Evolutionary conservation across 441 rosid genomes (phyloP).

Genomic region (Jatropha multifida): DNA sequence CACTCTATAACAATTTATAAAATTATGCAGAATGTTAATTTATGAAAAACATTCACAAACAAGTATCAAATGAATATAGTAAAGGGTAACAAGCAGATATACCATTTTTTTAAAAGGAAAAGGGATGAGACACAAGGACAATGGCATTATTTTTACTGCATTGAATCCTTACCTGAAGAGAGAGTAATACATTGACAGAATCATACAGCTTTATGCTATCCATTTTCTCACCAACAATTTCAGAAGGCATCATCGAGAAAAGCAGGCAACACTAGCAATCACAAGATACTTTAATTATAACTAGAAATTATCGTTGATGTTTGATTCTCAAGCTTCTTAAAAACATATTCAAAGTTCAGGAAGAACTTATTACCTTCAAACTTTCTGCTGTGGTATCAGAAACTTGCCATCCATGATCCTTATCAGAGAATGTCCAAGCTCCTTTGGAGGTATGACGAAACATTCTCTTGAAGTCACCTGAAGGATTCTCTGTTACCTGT

Average conservation of each 20-base stretch:
- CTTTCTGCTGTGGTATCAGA: conserved; percentile 31
- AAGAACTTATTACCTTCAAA: conserved; percentile 27
- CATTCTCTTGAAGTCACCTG: conserved; percentile 22
- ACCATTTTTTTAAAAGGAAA: no score
- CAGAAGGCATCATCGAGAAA: conserved; percentile 40
- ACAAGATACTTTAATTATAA: neutral
- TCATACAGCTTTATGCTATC: conserved; percentile 35
- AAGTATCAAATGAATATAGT: neutral
- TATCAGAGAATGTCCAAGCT: conserved; percentile 26
- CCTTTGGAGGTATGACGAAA: conserved; percentile 24
- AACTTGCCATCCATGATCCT: conserved; percentile 32
- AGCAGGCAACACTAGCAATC: conserved; percentile 35
- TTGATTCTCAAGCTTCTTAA: neutral
- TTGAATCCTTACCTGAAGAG: conserved; percentile 38
- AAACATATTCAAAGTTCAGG: neutral
- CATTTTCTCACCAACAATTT: conserved; percentile 42
- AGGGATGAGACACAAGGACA: no score
- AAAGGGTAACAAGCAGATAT: neutral
- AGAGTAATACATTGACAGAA: conserved; percentile 39
- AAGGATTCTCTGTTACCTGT: conserved; percentile 28
- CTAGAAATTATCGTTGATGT: neutral
- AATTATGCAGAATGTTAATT: neutral
- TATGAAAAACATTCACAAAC: neutral
- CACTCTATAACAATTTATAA: conserved; percentile 23
- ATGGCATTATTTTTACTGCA: no score